A percentile compares a stretch with the other conserved stretches of the same genome.
phyloP scores from a whole-genome alignment of 352 stramenopile genomes.

The Globisporangium cystogenes region DNA sequence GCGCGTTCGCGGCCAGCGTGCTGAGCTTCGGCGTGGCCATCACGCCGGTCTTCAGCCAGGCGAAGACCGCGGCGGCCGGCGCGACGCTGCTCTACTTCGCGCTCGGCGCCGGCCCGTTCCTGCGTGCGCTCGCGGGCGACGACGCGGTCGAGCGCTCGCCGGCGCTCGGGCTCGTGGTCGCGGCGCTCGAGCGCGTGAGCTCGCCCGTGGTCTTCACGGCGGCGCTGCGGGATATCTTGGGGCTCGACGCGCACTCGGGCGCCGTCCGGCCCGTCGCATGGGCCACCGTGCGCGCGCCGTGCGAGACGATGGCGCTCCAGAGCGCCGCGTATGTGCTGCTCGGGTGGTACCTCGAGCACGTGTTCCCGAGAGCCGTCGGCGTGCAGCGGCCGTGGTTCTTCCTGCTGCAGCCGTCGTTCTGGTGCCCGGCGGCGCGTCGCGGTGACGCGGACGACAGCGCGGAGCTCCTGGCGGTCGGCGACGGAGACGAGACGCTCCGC shows the following conservation, averaged over 20 bases:
- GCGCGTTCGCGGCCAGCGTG: conserved; percentile 56
- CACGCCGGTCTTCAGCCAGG: conserved; percentile 66
- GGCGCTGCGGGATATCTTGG: conserved; percentile 40
- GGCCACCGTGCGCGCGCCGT: conserved; percentile 35
- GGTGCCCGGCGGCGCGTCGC: no score
- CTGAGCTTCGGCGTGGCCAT: conserved; percentile 66
- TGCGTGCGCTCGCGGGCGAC: conserved; percentile 44
- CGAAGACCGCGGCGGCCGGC: conserved; percentile 57
- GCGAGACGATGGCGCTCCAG: conserved; percentile 74
- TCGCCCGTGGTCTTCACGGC: conserved; percentile 73
- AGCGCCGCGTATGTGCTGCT: conserved; percentile 85
- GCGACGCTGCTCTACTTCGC: conserved; percentile 68
- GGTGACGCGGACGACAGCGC: conserved; percentile 18
- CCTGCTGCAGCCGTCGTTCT: conserved; percentile 80
- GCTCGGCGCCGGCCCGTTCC: conserved; percentile 40
- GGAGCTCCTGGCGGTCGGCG: conserved; percentile 6
- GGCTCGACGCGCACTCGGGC: conserved; percentile 36
- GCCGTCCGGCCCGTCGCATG: conserved; percentile 38
- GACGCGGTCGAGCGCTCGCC: conserved; percentile 34
- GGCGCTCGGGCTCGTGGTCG: conserved; percentile 24
- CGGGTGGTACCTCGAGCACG: conserved; percentile 92
- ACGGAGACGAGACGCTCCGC: conserved; percentile 53
- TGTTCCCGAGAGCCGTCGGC: conserved; percentile 90
- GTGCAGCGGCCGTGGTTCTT: conserved; percentile 93
- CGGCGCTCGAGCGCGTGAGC: conserved; percentile 45